phyloP scores from a whole-genome alignment of 2,329 filamentous ascomycete species.

The Endocalyx cinctus region DNA sequence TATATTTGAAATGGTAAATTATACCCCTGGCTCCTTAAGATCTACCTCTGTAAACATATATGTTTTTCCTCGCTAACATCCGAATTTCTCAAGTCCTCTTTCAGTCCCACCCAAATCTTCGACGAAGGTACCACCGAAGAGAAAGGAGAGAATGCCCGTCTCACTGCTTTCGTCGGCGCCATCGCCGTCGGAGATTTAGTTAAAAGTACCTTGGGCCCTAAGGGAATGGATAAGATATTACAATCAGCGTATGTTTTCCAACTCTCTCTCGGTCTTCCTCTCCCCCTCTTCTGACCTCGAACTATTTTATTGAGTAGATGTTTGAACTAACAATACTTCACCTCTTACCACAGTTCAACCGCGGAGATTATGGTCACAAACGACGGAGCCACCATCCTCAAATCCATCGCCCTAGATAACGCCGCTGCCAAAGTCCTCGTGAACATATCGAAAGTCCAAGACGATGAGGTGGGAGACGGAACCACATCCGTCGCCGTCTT shows the following conservation, averaged over 20 bases:
- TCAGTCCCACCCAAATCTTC: constrained; percentile 96
- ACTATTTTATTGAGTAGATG: too few relatives aligned
- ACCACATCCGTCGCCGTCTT: constrained; percentile 97
- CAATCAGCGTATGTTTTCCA: constrained; percentile 73
- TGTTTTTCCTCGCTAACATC: constrained; percentile 10
- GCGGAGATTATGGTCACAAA: constrained; percentile 98
- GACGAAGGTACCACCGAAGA: constrained; percentile 95
- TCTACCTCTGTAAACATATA: neutral
- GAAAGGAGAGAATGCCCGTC: constrained; percentile 98
- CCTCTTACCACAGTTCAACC: constrained; percentile 63
- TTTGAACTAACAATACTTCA: constrained; percentile 12
- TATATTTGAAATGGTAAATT: constrained; percentile 11
- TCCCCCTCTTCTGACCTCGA: neutral
- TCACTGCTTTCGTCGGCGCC: constrained; percentile 95
- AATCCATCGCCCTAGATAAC: constrained; percentile 97
- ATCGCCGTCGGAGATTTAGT: constrained; percentile 97
- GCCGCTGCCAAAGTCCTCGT: constrained; percentile 97
- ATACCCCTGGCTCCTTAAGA: neutral
- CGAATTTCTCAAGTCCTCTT: constrained; percentile 42
- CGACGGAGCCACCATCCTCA: constrained; percentile 96
- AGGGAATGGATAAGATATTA: constrained; percentile 98
- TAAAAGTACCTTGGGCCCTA: constrained; percentile 94
- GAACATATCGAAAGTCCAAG: constrained; percentile 99
- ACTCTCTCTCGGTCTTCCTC: neutral
- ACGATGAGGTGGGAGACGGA: constrained; percentile 96